Evolutionary conservation across 2,329 filamentous ascomycete species (phyloP), one percentile per base, ranked within the genome.

Genomic region (Colletotrichum siamense): DNA sequence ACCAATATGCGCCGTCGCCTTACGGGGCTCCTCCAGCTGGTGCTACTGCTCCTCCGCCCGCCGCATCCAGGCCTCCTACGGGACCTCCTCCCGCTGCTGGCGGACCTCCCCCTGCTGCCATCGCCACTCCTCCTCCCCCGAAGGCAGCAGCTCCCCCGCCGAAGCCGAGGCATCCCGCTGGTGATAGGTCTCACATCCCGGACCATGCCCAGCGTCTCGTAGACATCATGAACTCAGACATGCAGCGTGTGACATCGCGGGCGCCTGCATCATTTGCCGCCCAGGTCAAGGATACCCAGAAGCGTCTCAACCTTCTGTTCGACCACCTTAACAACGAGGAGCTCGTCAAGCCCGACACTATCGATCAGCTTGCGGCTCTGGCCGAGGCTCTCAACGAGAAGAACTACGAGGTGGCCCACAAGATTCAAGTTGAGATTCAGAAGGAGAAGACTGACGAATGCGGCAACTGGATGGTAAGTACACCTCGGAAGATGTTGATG

Each of bases 311-410:
- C 81, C 93, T 98, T 66, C 88, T 99, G n/a, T 99, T 98, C 83
- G 96, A 99, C 82, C 96, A 98, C 84, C 89, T 99, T 63, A 99
- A 99, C 89, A 99, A 99, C 79, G 94, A 96, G 82, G 96, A 99
- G 82, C 88, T 98, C 55, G 89, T 99, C 71, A 95, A 94, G 86
- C 91, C 94, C 3, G 93, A 95, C 81, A 98, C 94, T 1, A 91
- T 96, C 66, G 89, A 91, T 77, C 89, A 93, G 82, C 88, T 96
- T 80, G 88, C 89, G 10, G 87, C 92, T 80, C 86, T 96, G 34
- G 90, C 94, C 10, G 87, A 91, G 77, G 92, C 94, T 30, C 85
- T 98, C 71, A 91, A 94, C 79, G 84, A 87, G 71, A 93, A 92
- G 87, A 89, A 97, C 80, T 96, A 94, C 79, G 90, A 92, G 57